Percentiles rank a stretch among this genome's conserved stretches.
Evolutionary conservation across 495 filamentous ascomycete species (phyloP).

Genomic region (Elasticomyces elasticus): DNA sequence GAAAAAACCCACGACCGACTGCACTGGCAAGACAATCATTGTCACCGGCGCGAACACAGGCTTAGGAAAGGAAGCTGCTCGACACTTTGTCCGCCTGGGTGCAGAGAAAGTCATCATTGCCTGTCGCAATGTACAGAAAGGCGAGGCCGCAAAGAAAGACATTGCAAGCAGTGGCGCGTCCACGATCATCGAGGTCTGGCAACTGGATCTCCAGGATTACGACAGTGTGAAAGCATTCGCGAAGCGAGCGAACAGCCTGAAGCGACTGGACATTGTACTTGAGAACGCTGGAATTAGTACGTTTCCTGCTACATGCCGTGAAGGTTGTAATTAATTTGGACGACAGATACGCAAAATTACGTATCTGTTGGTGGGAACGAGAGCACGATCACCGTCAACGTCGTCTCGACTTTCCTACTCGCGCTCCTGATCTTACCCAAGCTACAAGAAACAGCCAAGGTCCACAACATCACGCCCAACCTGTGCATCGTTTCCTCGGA

Average conservation of each 20-base stretch:
- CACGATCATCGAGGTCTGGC: conserved; percentile 41
- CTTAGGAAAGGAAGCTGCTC: conserved; percentile 30
- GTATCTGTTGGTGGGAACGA: conserved; percentile 39
- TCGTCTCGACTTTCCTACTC: conserved; percentile 42
- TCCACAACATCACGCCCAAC: conserved; percentile 23
- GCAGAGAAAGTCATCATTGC: conserved; percentile 31
- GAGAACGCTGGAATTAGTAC: conserved; percentile 38
- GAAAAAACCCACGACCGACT: conserved; percentile 29
- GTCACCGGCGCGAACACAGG: conserved; percentile 30
- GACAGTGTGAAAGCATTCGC: conserved; percentile 42
- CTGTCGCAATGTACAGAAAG: conserved; percentile 34
- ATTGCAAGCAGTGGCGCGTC: conserved; percentile 39
- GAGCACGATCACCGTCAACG: conserved; percentile 38
- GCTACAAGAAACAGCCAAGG: conserved; percentile 23
- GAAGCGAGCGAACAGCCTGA: conserved; percentile 29
- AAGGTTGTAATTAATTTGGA: neutral
- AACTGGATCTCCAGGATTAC: conserved; percentile 46
- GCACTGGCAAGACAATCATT: conserved; percentile 30
- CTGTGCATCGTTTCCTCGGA: conserved; percentile 28
- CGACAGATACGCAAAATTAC: neutral
- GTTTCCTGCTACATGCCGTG: conserved; percentile 22
- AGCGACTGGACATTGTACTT: conserved; percentile 36
- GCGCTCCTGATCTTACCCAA: conserved; percentile 35
- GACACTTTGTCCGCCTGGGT: conserved; percentile 25
- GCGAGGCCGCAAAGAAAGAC: conserved; percentile 36